Evolutionary conservation across 1,139 yeast species (phyloP), one percentile per base, ranked within the genome.

Genomic region (Hanseniaspora uvarum): DNA sequence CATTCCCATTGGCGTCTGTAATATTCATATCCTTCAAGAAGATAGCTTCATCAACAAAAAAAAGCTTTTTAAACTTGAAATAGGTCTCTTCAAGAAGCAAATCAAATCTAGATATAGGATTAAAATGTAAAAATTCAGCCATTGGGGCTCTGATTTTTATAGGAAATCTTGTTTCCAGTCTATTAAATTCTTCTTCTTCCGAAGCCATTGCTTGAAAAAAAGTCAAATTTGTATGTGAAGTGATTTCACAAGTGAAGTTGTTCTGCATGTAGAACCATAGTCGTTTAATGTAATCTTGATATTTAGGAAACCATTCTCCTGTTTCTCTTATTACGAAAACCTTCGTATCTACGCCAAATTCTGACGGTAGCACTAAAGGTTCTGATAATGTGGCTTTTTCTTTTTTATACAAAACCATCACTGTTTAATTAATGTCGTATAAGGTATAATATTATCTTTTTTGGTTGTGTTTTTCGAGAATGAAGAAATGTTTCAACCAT

Each of bases 161-260:
- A 1, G 98, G 98, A 65, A 92, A 92, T 64, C 79, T 79, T 57
- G 76, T 74, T 62, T 88, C 95, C 56, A 89, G 88, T 58, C 78
- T 81, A 58, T 73, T 72, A 63, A 83, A 78, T 66, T 84, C 92
- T 51, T 68, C 68, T 58, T 73, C 75, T 69, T 92, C 98, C 60
- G 86, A 81, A 56, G 81, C 79, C 49, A 79, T 73, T 0, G 98
- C 98, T 63, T 92, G 94, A 65, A 88, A 88, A 66, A 79, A 92
- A 0, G 96, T 86, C 56, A 89, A 74, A 62, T 95, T 84, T 19
- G 96, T 84, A 63, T 88, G 87, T 26, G 98, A 98, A 0, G 96
- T 87, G 55, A 92, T 83, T 70, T 92, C 98, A 70, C 97, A 92
- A 6, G 88, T 94, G 69, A 92, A 92, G 65, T 86, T 84, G 59